Conservation (phyloP, 306 rosid species). For the Prunus dulcis region DNA sequence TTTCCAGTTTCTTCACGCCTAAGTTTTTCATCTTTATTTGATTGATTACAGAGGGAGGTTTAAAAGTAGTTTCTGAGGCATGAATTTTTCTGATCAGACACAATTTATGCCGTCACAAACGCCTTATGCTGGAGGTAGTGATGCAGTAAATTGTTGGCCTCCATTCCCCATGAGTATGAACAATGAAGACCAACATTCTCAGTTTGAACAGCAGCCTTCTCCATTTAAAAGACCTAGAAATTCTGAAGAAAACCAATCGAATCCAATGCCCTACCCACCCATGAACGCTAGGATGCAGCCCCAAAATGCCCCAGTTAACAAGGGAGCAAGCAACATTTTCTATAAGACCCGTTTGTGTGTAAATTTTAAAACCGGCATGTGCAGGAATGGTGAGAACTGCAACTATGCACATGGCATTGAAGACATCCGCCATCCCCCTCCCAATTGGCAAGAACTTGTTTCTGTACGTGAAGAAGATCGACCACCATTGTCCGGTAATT, state of each 20-base stretch:
- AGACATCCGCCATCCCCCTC: slow-evolving; percentile 83
- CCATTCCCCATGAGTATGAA: slow-evolving; percentile 45
- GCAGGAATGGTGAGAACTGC: slow-evolving; percentile 82
- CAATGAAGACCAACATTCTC: slow-evolving; percentile 44
- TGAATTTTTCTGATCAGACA: slow-evolving; percentile 59
- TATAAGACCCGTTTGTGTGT: slow-evolving; percentile 88
- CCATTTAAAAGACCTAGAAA: slow-evolving; percentile 56
- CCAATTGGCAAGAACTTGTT: slow-evolving; percentile 95
- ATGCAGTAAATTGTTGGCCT: slow-evolving; percentile 56
- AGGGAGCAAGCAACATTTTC: slow-evolving; percentile 62
- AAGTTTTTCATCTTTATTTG: slow-evolving; percentile 8
- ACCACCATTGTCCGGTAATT: slow-evolving; percentile 30
- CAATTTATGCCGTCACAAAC: slow-evolving; percentile 41
- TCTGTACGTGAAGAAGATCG: slow-evolving; percentile 50
- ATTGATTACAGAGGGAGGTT: slow-evolving; percentile 9
- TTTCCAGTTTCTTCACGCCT: neutral
- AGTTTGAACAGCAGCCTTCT: slow-evolving; percentile 36
- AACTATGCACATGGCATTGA: slow-evolving; percentile 92
- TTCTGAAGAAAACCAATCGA: slow-evolving; percentile 42
- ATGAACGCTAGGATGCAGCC: slow-evolving; percentile 35
- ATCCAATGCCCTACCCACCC: slow-evolving; percentile 26
- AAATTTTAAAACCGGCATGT: slow-evolving; percentile 58
- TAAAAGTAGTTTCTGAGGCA: slow-evolving; percentile 20
- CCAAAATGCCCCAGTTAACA: slow-evolving; percentile 40
- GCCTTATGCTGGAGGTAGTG: slow-evolving; percentile 36